A percentile compares a stretch with the other conserved stretches of the same genome.
phyloP scores from a whole-genome alignment of 2,329 filamentous ascomycete species.

The Cryphonectria radicalis region DNA sequence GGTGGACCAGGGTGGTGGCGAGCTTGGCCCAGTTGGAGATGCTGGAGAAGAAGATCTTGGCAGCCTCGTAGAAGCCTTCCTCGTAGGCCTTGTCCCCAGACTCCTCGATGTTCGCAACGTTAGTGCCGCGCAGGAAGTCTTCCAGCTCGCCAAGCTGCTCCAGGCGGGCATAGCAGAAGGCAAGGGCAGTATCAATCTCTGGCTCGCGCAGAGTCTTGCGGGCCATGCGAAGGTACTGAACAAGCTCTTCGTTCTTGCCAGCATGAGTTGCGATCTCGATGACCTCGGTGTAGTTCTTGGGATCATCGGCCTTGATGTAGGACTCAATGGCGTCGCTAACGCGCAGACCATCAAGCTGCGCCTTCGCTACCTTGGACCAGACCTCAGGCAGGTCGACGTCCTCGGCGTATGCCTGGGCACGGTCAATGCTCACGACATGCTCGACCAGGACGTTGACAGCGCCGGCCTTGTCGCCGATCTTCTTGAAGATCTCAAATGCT shows the following conservation, averaged over 20 bases:
- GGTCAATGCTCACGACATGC: slow-evolving; percentile 96
- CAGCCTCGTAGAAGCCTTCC: slow-evolving; percentile 91
- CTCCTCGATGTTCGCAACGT: slow-evolving; percentile 94
- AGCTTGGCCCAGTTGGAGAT: slow-evolving; percentile 99
- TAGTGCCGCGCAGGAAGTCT: slow-evolving; percentile 90
- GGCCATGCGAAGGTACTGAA: slow-evolving; percentile 96
- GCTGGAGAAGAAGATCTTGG: slow-evolving; percentile 98
- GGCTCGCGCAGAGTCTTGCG: slow-evolving; percentile 95
- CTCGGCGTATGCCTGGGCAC: slow-evolving; percentile 93
- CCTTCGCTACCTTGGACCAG: slow-evolving; percentile 98
- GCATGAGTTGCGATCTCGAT: slow-evolving; percentile 95
- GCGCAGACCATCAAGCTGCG: slow-evolving; percentile 92
- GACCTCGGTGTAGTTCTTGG: slow-evolving; percentile 91
- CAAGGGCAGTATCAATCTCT: slow-evolving; percentile 88
- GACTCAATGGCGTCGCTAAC: slow-evolving; percentile 93
- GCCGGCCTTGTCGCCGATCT: slow-evolving; percentile 84
- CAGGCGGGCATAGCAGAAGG: slow-evolving; percentile 90
- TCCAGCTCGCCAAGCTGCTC: slow-evolving; percentile 92
- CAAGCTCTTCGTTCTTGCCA: slow-evolving; percentile 95
- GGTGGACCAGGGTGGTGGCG: slow-evolving; percentile 94
- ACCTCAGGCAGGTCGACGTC: slow-evolving; percentile 92
- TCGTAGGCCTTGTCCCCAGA: slow-evolving; percentile 98
- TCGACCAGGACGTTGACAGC: slow-evolving; percentile 93
- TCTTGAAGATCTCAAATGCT: slow-evolving; percentile 98
- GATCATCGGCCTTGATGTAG: slow-evolving; percentile 93